Evolutionary conservation across 176 grass and related monocot genomes (phyloP).

Genomic region (Stipa capillata): DNA sequence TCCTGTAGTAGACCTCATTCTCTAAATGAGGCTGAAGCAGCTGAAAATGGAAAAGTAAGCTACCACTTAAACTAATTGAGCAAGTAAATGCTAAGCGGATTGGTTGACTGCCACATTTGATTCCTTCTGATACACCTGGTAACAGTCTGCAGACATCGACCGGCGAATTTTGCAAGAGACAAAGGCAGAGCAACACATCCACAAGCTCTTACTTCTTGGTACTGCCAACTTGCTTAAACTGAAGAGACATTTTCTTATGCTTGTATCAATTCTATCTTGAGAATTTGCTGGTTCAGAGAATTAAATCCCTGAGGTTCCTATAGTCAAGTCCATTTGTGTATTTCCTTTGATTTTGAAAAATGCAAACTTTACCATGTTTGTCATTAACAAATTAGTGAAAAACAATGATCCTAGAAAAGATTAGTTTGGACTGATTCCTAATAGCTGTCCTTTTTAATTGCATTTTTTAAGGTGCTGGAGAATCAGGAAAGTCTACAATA

Average conservation of each 20-base stretch:
- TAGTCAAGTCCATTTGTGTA: background rate
- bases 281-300: background rate
- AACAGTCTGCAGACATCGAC: constrained; percentile 78
- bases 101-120: background rate
- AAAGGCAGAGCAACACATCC: constrained; percentile 89
- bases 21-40: constrained; percentile 52
- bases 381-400: background rate
- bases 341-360: background rate
- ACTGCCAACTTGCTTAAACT: constrained; percentile 12
- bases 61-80: background rate
- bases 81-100: background rate
- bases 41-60: constrained; percentile 66
- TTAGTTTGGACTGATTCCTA: background rate
- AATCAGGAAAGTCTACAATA: constrained; percentile 94
- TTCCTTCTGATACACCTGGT: background rate
- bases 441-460: background rate
- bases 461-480: constrained; percentile 68
- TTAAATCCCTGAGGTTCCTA: background rate
- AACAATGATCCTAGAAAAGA: background rate
- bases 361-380: background rate
- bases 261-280: background rate
- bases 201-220: constrained; percentile 95
- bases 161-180: constrained; percentile 77
- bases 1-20: constrained; percentile 87
- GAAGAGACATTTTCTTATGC: background rate